These are phyloP conservation scores for Nicotiana sylvestris DNA, from an alignment of 257 asterid species.

Conservation along the genomic window DNA sequence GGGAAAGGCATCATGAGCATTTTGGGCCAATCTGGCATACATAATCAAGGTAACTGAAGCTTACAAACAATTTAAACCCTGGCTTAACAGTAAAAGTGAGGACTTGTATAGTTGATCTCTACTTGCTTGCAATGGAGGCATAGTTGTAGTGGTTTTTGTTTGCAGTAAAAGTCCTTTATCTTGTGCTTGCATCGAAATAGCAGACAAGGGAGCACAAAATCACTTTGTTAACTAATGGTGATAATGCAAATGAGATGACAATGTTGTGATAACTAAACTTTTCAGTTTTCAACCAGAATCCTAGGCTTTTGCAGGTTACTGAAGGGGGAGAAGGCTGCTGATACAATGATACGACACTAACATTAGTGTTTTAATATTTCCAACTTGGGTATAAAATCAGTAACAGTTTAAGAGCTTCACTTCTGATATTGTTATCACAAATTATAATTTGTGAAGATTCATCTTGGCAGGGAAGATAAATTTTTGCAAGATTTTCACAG, in stretches of 20 bases:
- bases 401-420: background rate
- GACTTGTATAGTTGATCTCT: too few species aligned
- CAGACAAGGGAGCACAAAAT: constrained; percentile 27
- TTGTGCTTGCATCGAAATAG: too few species aligned
- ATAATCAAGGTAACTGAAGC: constrained; percentile 12
- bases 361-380: background rate
- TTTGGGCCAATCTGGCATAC: constrained; percentile 25
- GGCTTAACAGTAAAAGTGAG: background rate
- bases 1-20: constrained; percentile 24
- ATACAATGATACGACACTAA: constrained; percentile 27
- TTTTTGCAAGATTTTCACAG: constrained; percentile 25
- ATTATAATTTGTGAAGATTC: background rate
- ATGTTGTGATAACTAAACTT: constrained; percentile 23
- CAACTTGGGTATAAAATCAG: background rate
- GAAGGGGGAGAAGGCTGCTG: constrained; percentile 25
- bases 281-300: constrained; percentile 12
- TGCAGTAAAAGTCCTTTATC: too few species aligned
- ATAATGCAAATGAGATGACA: constrained; percentile 21
- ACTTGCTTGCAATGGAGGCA: too few species aligned
- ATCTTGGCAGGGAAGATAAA: background rate
- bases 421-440: background rate
- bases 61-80: too few species aligned
- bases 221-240: constrained; percentile 26
- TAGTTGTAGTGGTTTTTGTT: too few species aligned
- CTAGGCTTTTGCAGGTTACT: constrained; percentile 20